phyloP scores from a whole-genome alignment of 2,329 filamentous ascomycete species.

The Talaromyces islandicus region DNA sequence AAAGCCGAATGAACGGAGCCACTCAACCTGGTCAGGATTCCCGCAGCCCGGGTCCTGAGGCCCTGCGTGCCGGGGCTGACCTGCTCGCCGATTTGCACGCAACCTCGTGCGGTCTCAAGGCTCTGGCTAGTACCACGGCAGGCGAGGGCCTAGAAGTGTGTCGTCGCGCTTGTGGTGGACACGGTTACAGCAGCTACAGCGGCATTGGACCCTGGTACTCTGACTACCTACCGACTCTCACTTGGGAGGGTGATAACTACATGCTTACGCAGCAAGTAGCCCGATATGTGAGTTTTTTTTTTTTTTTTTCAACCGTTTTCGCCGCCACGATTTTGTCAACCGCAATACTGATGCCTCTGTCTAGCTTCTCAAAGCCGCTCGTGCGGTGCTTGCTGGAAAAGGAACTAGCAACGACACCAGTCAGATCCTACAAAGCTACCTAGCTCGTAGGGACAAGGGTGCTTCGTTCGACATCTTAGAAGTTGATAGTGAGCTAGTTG shows the following conservation, averaged over 20 bases:
- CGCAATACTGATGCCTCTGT: background rate
- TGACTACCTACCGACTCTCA: slow-evolving; percentile 66
- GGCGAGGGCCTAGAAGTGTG: slow-evolving; percentile 70
- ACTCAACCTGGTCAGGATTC: slow-evolving; percentile 41
- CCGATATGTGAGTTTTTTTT: slow-evolving; percentile 46
- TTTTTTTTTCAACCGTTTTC: background rate
- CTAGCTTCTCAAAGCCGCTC: slow-evolving; percentile 65
- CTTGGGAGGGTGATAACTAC: slow-evolving; percentile 76
- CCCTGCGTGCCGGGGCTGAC: background rate
- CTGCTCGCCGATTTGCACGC: slow-evolving; percentile 67
- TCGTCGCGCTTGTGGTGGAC: slow-evolving; percentile 69
- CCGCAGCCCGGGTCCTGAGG: slow-evolving; percentile 29
- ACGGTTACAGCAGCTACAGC: slow-evolving; percentile 68
- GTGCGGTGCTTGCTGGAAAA: slow-evolving; percentile 61
- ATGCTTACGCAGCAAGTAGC: slow-evolving; percentile 77
- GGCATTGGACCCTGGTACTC: slow-evolving; percentile 72
- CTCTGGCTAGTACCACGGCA: slow-evolving; percentile 64
- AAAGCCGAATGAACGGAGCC: background rate
- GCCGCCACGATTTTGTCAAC: background rate
- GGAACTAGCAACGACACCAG: slow-evolving; percentile 63
- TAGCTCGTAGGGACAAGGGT: slow-evolving; percentile 61
- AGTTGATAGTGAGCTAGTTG: slow-evolving; percentile 63
- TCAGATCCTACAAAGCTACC: slow-evolving; percentile 59
- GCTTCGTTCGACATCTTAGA: slow-evolving; percentile 70
- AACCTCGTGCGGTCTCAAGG: slow-evolving; percentile 70